Conservation (phyloP, 306 rosid species). For the Arachis stenosperma region DNA sequence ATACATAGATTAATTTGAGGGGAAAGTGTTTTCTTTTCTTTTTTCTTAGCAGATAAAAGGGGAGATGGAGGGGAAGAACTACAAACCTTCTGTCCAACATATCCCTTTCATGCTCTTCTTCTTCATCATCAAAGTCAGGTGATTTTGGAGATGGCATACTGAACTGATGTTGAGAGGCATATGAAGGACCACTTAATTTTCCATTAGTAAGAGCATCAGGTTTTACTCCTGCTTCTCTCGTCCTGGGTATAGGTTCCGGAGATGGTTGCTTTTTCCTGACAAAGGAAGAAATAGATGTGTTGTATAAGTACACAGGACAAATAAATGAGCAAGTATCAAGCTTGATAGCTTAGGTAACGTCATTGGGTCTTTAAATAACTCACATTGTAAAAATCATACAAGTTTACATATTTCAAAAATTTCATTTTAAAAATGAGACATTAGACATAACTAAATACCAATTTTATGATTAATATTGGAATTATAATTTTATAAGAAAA, state of each 20-base stretch:
- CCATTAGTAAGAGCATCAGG: constrained; percentile 77
- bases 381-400: too few relatives aligned
- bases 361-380: too few relatives aligned
- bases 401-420: too few relatives aligned
- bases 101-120: constrained; percentile 63
- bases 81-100: constrained; percentile 72
- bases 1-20: background rate
- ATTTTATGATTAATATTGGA: too few relatives aligned
- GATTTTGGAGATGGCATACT: constrained; percentile 75
- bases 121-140: constrained; percentile 62
- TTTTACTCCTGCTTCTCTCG: constrained; percentile 56
- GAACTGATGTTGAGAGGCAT: constrained; percentile 54
- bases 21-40: too few relatives aligned
- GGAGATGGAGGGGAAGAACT: background rate
- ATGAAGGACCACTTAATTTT: constrained; percentile 70
- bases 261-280: constrained; percentile 73
- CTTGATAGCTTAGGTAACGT: too few relatives aligned
- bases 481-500: too few relatives aligned
- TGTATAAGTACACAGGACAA: constrained; percentile 17
- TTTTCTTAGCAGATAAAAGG: too few relatives aligned
- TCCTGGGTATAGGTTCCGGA: constrained; percentile 65
- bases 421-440: too few relatives aligned
- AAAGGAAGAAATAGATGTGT: constrained; percentile 31
- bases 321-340: background rate
- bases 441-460: too few relatives aligned